Conservation (phyloP, 2,329 filamentous ascomycete species). For the Calonectria pteridis region DNA sequence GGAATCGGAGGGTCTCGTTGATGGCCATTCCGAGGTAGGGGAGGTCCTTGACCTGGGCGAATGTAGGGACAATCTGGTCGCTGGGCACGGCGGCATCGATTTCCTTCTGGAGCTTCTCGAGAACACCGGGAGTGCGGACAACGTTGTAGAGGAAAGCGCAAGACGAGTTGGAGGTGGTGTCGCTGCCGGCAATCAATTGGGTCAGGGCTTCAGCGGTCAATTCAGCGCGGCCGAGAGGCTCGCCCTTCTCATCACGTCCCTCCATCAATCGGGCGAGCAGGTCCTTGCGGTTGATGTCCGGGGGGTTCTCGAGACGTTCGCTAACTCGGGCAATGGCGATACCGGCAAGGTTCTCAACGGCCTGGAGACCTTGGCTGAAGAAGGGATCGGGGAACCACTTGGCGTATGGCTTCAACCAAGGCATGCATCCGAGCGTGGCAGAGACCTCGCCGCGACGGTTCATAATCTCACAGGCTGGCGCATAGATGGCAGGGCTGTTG, state of each 20-base stretch:
- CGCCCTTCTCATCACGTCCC: slow-evolving; percentile 83
- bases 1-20: slow-evolving; percentile 86
- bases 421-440: slow-evolving; percentile 80
- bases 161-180: slow-evolving; percentile 84
- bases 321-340: slow-evolving; percentile 89
- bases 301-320: slow-evolving; percentile 76
- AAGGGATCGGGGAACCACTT: slow-evolving; percentile 85
- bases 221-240: slow-evolving; percentile 81
- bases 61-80: slow-evolving; percentile 74
- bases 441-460: slow-evolving; percentile 91
- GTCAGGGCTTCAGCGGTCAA: slow-evolving; percentile 91
- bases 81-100: slow-evolving; percentile 77
- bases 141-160: slow-evolving; percentile 88
- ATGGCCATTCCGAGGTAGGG: slow-evolving; percentile 82
- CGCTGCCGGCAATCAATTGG: slow-evolving; percentile 84
- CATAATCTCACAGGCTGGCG: slow-evolving; percentile 88
- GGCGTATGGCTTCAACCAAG: slow-evolving; percentile 82
- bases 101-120: slow-evolving; percentile 78
- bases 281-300: slow-evolving; percentile 76
- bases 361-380: slow-evolving; percentile 79
- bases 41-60: slow-evolving; percentile 79
- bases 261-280: slow-evolving; percentile 88
- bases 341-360: slow-evolving; percentile 84
- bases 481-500: slow-evolving; percentile 73
- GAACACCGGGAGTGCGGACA: slow-evolving; percentile 75